Conservation (phyloP, 257 asterid species). For the Salvia splendens region DNA sequence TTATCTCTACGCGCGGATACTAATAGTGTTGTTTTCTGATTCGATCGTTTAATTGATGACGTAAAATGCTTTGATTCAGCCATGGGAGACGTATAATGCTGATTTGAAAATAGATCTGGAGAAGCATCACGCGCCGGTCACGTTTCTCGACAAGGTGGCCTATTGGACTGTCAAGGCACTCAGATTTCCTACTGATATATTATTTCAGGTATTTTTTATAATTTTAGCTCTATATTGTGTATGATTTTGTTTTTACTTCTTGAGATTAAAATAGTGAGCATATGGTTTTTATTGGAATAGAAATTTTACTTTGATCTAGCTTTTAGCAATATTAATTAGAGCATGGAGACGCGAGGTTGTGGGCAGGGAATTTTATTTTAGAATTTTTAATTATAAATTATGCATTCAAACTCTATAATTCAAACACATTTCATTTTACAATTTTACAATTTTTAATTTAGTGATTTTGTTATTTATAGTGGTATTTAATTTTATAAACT, state of each 20-base stretch:
- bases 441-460: no score
- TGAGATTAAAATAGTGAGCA: background rate
- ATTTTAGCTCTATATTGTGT: background rate
- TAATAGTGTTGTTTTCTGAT: background rate
- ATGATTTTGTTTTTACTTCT: background rate
- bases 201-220: conserved; percentile 59
- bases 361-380: no score
- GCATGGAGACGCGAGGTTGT: no score
- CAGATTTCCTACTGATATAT: conserved; percentile 68
- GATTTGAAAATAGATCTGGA: conserved; percentile 60
- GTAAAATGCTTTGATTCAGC: conserved; percentile 30
- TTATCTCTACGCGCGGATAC: background rate
- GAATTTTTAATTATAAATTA: no score
- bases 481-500: no score
- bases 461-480: no score
- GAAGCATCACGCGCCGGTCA: conserved; percentile 69
- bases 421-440: no score
- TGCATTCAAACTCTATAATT: no score
- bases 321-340: no score
- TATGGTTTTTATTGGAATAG: background rate
- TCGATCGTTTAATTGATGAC: background rate
- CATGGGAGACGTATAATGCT: conserved; percentile 57
- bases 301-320: background rate
- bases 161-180: conserved; percentile 68
- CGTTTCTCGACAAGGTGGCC: conserved; percentile 77